Percentiles rank a stretch among this genome's conserved stretches.
These are phyloP conservation scores for Vinca minor DNA, from an alignment of 257 asterid genomes.

Conservation along the genomic window DNA sequence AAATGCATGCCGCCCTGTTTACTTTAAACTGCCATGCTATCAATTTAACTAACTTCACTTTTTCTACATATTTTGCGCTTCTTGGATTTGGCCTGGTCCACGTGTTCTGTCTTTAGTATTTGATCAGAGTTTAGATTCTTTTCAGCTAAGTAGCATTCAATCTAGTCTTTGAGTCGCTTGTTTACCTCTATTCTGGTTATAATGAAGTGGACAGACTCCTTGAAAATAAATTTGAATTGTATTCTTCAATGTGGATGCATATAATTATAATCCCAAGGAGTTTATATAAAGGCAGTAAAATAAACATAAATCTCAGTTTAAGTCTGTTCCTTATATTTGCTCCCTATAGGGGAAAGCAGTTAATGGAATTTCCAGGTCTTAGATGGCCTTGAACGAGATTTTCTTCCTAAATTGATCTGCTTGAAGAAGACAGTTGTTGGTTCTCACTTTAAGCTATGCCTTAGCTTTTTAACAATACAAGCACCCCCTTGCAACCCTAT, in stretches of 20 bases:
- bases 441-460: neutral
- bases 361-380: neutral
- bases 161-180: neutral
- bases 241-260: neutral
- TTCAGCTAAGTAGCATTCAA: neutral
- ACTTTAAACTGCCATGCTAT: neutral
- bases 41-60: neutral
- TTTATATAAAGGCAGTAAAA: neutral
- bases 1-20: too few species aligned
- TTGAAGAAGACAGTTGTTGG: neutral
- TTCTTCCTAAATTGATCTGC: neutral
- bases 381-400: neutral
- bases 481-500: neutral
- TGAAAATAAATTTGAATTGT: neutral
- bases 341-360: too few species aligned
- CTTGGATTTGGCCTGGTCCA: neutral
- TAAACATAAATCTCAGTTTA: neutral
- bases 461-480: neutral
- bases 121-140: neutral
- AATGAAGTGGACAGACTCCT: neutral
- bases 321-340: neutral
- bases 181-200: neutral
- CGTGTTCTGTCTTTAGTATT: neutral
- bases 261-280: neutral
- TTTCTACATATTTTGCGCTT: neutral